These are phyloP conservation scores for Rhodotorula sp. DNA, from an alignment of 1,284 basidiomycete genomes.

Conservation along the genomic window DNA sequence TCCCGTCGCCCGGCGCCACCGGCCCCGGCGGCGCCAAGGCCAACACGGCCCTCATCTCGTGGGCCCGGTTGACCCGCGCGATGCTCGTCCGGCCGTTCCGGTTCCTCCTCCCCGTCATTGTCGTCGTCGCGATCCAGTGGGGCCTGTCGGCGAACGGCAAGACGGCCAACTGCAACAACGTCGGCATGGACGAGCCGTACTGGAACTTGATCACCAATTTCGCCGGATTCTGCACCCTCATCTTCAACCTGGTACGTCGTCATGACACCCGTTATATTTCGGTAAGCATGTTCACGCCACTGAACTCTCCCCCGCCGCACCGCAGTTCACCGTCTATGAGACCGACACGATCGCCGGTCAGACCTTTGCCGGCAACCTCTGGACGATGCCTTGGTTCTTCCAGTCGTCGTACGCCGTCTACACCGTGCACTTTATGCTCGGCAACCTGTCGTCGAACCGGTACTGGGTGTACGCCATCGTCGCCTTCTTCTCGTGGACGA, in stretches of 20 bases:
- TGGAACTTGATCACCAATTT: conserved; percentile 46
- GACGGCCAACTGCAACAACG: conserved; percentile 47
- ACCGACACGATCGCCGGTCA: conserved; percentile 46
- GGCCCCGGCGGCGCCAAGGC: conserved; percentile 20
- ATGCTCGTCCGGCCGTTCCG: conserved; percentile 48
- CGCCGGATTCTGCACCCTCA: conserved; percentile 46
- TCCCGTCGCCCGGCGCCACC: conserved; percentile 37
- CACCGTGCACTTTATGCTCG: conserved; percentile 48
- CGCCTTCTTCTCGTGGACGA: conserved; percentile 48
- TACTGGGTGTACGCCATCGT: conserved; percentile 49
- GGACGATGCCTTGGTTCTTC: conserved; percentile 49
- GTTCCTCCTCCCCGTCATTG: conserved; percentile 48
- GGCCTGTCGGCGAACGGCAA: conserved; percentile 45
- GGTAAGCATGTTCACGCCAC: no score
- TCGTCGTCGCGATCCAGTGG: conserved; percentile 48
- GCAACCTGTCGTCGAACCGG: conserved; percentile 48
- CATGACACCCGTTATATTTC: no score
- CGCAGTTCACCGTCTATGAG: conserved; percentile 47
- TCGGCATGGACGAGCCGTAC: conserved; percentile 49
- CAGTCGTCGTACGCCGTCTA: conserved; percentile 47
- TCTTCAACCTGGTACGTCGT: conserved; percentile 46
- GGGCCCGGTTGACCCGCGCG: conserved; percentile 46
- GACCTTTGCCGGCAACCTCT: conserved; percentile 49
- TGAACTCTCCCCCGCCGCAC: no score
- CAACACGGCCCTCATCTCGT: conserved; percentile 45